Evolutionary conservation across 2,329 filamentous ascomycete species (phyloP).

Genomic region (Penicillium glabrum): DNA sequence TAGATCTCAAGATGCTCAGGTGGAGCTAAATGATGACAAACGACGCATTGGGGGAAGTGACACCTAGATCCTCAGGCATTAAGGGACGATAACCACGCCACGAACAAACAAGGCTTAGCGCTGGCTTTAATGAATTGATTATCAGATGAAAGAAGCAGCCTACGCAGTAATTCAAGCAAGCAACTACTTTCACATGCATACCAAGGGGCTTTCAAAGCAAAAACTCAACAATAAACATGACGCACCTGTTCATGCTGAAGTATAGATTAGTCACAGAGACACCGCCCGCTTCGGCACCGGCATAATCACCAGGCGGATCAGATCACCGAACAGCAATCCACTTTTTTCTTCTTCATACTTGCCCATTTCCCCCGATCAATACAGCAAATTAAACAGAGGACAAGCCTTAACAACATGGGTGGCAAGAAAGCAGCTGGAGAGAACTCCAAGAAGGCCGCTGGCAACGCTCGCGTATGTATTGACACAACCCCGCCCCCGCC

Average conservation of each 20-base stretch:
- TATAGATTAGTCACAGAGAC: constrained; percentile 2
- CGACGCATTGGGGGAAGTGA: neutral
- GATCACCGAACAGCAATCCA: constrained; percentile 19
- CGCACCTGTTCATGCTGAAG: neutral
- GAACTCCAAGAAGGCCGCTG: constrained; percentile 83
- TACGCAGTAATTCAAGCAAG: neutral
- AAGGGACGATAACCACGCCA: neutral
- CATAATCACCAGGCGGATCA: constrained; percentile 24
- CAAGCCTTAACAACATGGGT: constrained; percentile 56
- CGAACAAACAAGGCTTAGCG: neutral
- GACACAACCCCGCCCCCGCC: constrained; percentile 26
- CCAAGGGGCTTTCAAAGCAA: neutral
- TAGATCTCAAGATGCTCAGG: neutral
- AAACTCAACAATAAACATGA: neutral
- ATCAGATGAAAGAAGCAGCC: neutral
- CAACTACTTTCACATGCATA: neutral
- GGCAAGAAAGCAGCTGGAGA: constrained; percentile 68
- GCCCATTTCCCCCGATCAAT: neutral
- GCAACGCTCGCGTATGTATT: constrained; percentile 64
- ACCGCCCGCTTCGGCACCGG: constrained; percentile 26
- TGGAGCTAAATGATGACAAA: constrained; percentile 7
- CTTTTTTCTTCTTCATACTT: constrained; percentile 8
- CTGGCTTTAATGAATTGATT: neutral
- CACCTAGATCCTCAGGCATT: constrained; percentile 8
- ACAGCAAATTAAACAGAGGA: neutral